Conservation (phyloP, 2,329 filamentous ascomycete genomes). For the Plectosphaerella plurivora region DNA sequence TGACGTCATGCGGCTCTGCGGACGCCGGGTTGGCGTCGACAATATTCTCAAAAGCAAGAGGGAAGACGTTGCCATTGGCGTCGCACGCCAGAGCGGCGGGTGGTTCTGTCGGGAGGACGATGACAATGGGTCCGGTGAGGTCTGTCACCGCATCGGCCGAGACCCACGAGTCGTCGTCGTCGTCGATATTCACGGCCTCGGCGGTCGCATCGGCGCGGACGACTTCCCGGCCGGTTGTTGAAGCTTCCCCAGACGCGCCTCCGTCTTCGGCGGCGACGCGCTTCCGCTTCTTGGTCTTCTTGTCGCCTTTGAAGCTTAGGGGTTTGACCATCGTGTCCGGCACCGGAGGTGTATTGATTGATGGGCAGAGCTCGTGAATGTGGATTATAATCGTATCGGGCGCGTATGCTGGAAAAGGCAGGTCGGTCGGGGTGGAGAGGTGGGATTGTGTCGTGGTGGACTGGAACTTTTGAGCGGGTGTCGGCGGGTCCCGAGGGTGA, state of each 20-base stretch:
- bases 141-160: constrained; percentile 72
- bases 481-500: constrained; percentile 3
- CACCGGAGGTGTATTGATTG: neutral
- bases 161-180: constrained; percentile 90
- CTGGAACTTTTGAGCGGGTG: neutral
- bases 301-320: constrained; percentile 94
- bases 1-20: constrained; percentile 90
- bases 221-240: constrained; percentile 1
- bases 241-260: constrained; percentile 11
- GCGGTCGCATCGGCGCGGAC: constrained; percentile 14
- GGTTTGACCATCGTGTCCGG: constrained; percentile 71
- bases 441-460: neutral
- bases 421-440: neutral
- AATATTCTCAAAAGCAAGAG: constrained; percentile 78
- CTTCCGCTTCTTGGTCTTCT: constrained; percentile 90
- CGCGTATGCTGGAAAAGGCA: neutral
- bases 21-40: constrained; percentile 77
- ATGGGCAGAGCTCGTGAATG: neutral
- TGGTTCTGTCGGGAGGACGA: constrained; percentile 73
- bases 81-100: constrained; percentile 80
- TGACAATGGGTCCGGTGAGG: constrained; percentile 74
- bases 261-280: constrained; percentile 48
- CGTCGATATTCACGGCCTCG: constrained; percentile 26
- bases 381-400: neutral
- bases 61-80: constrained; percentile 79